Base-by-base conservation (phyloP, 2,329 filamentous ascomycete genomes). In the Ilyonectria mors-panacis region DNA sequence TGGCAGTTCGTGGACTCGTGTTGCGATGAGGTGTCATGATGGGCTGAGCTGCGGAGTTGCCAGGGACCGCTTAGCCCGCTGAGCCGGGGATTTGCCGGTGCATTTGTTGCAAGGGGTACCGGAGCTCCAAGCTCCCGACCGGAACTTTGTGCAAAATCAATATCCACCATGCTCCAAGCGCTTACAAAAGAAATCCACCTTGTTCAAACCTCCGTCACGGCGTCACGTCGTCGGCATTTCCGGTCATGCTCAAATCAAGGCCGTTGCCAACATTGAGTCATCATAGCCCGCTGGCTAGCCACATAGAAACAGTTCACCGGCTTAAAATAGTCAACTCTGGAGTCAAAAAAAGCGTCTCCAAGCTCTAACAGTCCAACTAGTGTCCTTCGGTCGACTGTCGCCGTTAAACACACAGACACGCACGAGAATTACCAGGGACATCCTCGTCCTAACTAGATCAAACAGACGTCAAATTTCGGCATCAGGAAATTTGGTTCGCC, bases 21-120 rank as follows among this genome's bases (percentile, higher is more conserved):
- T 35, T 53, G 50, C 63, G 57, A 71, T 75, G 74, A 78, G 72
- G 77, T 78, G 76, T 77, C 76, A 78, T 78, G 73, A 75, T 76
- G 69, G 67, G 45, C 48, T 55, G 65, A 65, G 59, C 62, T 66
- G 73, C 72, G 72, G 72, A 74, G 70, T 68, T 44, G 66, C 48
- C 13, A 26, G 47, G n/a, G 21, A 10, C 6, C 50, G 21, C 30
- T 21, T 19, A 5, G 9, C 39, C 9, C 23, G 19, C 21, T 51
- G 50, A 54, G 28, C 74, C 74, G 74, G 56, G 8, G 64, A 75
- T 77, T 73, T 65, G 39, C 74, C 75, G 76, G 58, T 66, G 45
- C 19, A 53, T 65, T 64, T 65, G 67, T 30, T 21, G 47, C 48
- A 64, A 39, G 56, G 37, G 50, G 12, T 19, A 19, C 17, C 15